Conservation (phyloP, 768 basidiomycete genomes). For the Amanita rubescens region DNA sequence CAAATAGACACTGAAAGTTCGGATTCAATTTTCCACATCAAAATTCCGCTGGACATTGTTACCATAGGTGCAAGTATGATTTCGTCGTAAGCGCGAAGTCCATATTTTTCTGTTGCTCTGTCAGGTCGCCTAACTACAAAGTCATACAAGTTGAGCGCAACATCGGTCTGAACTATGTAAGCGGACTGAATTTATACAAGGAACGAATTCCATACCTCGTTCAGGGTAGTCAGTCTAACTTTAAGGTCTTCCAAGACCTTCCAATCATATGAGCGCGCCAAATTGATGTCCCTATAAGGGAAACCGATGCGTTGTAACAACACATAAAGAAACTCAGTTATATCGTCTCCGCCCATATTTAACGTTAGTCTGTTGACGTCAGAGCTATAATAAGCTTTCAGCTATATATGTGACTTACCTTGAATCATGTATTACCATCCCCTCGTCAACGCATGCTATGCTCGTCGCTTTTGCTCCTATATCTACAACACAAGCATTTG, state of each 20-base stretch:
- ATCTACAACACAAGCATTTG: slow-evolving; percentile 93
- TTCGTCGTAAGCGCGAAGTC: slow-evolving; percentile 89
- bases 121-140: slow-evolving; percentile 79
- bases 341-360: slow-evolving; percentile 90
- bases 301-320: slow-evolving; percentile 76
- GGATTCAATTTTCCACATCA: not conserved
- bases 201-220: slow-evolving; percentile 55
- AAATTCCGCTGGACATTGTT: slow-evolving; percentile 14
- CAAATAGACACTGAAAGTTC: slow-evolving; percentile 76
- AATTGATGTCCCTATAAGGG: slow-evolving; percentile 80
- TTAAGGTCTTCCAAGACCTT: slow-evolving; percentile 89
- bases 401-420: slow-evolving; percentile 39
- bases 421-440: slow-evolving; percentile 79
- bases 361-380: slow-evolving; percentile 53
- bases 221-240: slow-evolving; percentile 71
- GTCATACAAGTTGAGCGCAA: slow-evolving; percentile 86
- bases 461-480: slow-evolving; percentile 81
- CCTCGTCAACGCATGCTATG: slow-evolving; percentile 93
- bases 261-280: slow-evolving; percentile 80
- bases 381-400: slow-evolving; percentile 2
- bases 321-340: slow-evolving; percentile 82
- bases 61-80: slow-evolving; percentile 94
- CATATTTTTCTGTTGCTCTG: slow-evolving; percentile 78
- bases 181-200: slow-evolving; percentile 2
- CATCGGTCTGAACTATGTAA: slow-evolving; percentile 54